Evolutionary conservation across 495 filamentous ascomycete species (phyloP), one percentile per base, ranked within the genome.

Genomic region (Filosporella fistucella): DNA sequence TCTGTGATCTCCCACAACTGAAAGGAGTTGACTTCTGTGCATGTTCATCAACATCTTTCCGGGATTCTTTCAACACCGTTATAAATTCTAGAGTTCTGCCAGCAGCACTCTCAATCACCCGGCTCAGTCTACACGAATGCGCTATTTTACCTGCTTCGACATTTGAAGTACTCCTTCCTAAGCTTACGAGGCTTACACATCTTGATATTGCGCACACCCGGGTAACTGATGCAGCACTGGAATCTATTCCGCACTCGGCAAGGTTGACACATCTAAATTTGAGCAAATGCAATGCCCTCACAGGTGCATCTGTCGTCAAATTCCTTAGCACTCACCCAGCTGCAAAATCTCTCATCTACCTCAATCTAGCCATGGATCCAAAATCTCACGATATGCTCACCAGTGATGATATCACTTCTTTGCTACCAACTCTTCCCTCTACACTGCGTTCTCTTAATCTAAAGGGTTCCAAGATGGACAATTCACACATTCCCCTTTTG

Each of bases 121-220:
- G 88, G 12, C 61, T 95, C 18, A 85, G 86, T 39, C 62, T 95
- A 10, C 89, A 95, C 63, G 89, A 89, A 66, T 93, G 89, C 66
- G 81, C 82, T 44, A 84, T 82, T 26, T 72, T 95, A 10, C 75
- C 81, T 3, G 62, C 83, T n/a, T 60, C 75, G 1, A 73, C 85
- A 28, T 88, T 88, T 55, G 82, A 86, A 56, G 71, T 69, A 4
- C 67, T 95, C 13, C 74, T 95, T 3, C 81, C 75, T 24, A 71
- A 82, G 43, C 65, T 93, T 47, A 91, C 86, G 13, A 85, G 89
- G 55, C 75, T 95, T 23, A 91, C 87, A 13, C 86, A 91, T 57
- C 75, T 95, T 24, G 89, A 95, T 59, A 72, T 91, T 26, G 82
- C 83, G 5, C 85, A 88, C 55, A 93, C 89, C 2, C 79, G 83